phyloP scores from a whole-genome alignment of 2,329 filamentous ascomycete genomes.

The Aspergillus quadrilineatus region DNA sequence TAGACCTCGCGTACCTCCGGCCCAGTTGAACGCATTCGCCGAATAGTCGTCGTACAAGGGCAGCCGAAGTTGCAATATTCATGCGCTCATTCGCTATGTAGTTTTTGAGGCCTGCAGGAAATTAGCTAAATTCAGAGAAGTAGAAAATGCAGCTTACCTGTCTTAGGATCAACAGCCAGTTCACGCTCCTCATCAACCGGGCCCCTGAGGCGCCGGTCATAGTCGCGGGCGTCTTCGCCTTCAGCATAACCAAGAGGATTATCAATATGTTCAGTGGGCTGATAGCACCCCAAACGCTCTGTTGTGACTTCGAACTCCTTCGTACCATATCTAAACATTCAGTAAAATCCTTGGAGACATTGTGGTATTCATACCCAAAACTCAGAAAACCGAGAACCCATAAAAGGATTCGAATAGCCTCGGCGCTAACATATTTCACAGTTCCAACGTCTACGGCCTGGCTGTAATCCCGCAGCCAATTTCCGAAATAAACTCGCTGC shows the following conservation, averaged over 20 bases:
- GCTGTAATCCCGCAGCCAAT: slow-evolving; percentile 91
- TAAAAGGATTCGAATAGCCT: slow-evolving; percentile 84
- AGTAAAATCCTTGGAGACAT: no score
- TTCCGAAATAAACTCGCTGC: slow-evolving; percentile 90
- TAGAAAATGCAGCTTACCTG: slow-evolving; percentile 47
- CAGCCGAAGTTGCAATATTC: slow-evolving; percentile 78
- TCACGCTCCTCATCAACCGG: slow-evolving; percentile 77
- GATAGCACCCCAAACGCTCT: slow-evolving; percentile 75
- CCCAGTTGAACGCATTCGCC: slow-evolving; percentile 74
- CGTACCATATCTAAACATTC: slow-evolving; percentile 54
- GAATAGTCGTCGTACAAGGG: slow-evolving; percentile 73
- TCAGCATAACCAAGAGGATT: slow-evolving; percentile 82
- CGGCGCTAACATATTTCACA: slow-evolving; percentile 83
- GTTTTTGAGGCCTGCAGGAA: slow-evolving; percentile 67
- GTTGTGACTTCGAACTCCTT: slow-evolving; percentile 82
- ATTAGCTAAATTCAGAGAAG: not conserved
- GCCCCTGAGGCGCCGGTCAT: slow-evolving; percentile 76
- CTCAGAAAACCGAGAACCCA: slow-evolving; percentile 88
- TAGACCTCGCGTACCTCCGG: slow-evolving; percentile 65
- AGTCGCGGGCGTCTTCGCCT: slow-evolving; percentile 78
- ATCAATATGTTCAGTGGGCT: slow-evolving; percentile 81
- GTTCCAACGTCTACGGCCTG: slow-evolving; percentile 93
- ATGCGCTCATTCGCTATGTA: slow-evolving; percentile 85
- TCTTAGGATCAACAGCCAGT: slow-evolving; percentile 71
- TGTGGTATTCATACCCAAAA: slow-evolving; percentile 61